Evolutionary conservation across 2,329 filamentous ascomycete genomes (phyloP), one percentile per base, ranked within the genome.

Genomic region (Fusarium sp.): DNA sequence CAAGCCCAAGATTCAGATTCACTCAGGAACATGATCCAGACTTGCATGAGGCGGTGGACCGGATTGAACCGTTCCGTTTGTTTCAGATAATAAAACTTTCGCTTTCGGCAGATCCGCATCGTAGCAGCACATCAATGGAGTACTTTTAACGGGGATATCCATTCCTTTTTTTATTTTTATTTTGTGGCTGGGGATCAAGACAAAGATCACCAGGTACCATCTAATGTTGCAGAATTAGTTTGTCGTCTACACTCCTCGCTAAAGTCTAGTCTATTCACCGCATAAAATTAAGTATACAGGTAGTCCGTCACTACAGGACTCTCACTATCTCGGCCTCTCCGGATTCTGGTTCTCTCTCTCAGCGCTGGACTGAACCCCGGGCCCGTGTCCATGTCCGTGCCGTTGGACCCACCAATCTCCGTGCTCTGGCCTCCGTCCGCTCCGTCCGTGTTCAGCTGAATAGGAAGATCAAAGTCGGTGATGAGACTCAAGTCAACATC

Each of bases 141-240:
- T 42, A 44, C 6, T 57, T 42, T 40, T 52, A 29, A 25, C n/a
- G 30, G 38, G 30, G 55, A 43, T 46, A 57, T n/a, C 29, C 9
- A 32, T 27, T 32, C 24, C 40, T n/a, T 20, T 38, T n/a, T n/a
- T n/a, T n/a, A n/a, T n/a, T n/a, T 44, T 53, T 40, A 53, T 40
- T 45, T 38, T 46, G 54, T 71, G 68, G 68, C 51, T 71, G 68
- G 59, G 46, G 30, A 50, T 40, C 18, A 15, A 50, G 45, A 16
- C 25, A 22, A 46, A 60, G 68, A 71, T 71, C 68, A 71, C 47
- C 68, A 71, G 68, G 68, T 55, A 71, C 68, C 24, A 71, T 71
- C 68, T 56, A 6, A 29, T 38, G 22, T 54, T 34, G 40, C 29
- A 51, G 44, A 40, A 61, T 61, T 54, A 47, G 55, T 40, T 40